phyloP scores from a whole-genome alignment of 306 rosid species.

The Pterocarpus macrocarpus region DNA sequence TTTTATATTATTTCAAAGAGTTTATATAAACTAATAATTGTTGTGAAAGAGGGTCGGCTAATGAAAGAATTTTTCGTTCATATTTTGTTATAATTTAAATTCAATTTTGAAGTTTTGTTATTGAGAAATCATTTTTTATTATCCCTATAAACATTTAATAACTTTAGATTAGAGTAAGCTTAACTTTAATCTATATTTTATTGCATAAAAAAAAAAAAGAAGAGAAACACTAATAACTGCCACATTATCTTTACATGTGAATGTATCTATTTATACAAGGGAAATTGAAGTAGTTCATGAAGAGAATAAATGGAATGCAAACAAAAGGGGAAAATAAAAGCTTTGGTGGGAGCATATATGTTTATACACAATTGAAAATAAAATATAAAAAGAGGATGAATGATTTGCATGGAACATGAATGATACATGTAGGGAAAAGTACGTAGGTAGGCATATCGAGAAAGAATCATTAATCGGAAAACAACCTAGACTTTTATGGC shows the following conservation, averaged over 20 bases:
- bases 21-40: too few relatives aligned
- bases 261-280: neutral
- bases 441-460: slow-evolving; percentile 25
- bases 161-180: too few relatives aligned
- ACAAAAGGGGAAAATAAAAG: neutral
- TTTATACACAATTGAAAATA: too few relatives aligned
- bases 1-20: too few relatives aligned
- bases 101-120: too few relatives aligned
- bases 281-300: neutral
- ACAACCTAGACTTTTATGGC: slow-evolving; percentile 42
- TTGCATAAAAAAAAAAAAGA: too few relatives aligned
- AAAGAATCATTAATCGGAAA: slow-evolving; percentile 34
- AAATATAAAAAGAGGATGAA: neutral
- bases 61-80: too few relatives aligned
- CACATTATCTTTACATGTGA: neutral
- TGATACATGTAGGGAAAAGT: slow-evolving; percentile 26
- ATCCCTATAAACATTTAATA: too few relatives aligned
- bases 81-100: too few relatives aligned
- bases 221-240: neutral
- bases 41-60: too few relatives aligned
- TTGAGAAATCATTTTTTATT: too few relatives aligned
- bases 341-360: neutral
- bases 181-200: too few relatives aligned
- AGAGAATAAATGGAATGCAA: neutral
- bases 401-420: slow-evolving; percentile 39